Evolutionary conservation across 495 filamentous ascomycete species (phyloP).

Genomic region (Trichoderma orchidacearum): DNA sequence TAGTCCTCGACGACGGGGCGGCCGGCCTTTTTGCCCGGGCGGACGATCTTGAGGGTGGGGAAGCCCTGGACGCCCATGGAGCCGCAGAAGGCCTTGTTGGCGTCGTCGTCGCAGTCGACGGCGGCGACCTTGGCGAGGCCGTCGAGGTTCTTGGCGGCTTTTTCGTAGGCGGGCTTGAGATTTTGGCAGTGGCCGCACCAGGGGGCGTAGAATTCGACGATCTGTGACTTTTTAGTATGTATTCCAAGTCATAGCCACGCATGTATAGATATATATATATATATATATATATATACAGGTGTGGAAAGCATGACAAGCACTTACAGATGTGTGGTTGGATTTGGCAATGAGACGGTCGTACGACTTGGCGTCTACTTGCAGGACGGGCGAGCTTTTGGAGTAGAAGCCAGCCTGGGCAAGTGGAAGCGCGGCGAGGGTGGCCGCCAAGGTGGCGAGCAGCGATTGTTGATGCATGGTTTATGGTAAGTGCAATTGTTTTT

Average conservation of each 20-base stretch:
- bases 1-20: conserved; percentile 89
- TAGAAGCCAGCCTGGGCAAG: conserved; percentile 63
- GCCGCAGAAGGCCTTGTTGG: conserved; percentile 82
- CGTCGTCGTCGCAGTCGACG: conserved; percentile 89
- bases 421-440: conserved; percentile 39
- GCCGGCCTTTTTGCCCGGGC: conserved; percentile 59
- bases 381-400: conserved; percentile 71
- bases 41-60: conserved; percentile 90
- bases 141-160: conserved; percentile 74
- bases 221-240: conserved; percentile 13
- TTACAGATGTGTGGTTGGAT: conserved; percentile 84
- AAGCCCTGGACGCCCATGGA: conserved; percentile 88
- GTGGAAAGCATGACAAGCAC: conserved; percentile 11
- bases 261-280: too few species aligned
- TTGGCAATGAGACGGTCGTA: conserved; percentile 78
- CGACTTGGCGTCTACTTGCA: conserved; percentile 71
- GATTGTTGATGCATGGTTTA: conserved; percentile 30
- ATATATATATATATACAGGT: not conserved
- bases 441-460: conserved; percentile 28
- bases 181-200: conserved; percentile 97
- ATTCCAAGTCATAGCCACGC: not conserved
- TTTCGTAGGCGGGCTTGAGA: conserved; percentile 90
- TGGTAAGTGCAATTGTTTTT: too few species aligned
- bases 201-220: conserved; percentile 77
- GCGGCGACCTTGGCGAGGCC: conserved; percentile 90